phyloP scores from a whole-genome alignment of 2,329 filamentous ascomycete genomes.

The Trichoderma koningii region DNA sequence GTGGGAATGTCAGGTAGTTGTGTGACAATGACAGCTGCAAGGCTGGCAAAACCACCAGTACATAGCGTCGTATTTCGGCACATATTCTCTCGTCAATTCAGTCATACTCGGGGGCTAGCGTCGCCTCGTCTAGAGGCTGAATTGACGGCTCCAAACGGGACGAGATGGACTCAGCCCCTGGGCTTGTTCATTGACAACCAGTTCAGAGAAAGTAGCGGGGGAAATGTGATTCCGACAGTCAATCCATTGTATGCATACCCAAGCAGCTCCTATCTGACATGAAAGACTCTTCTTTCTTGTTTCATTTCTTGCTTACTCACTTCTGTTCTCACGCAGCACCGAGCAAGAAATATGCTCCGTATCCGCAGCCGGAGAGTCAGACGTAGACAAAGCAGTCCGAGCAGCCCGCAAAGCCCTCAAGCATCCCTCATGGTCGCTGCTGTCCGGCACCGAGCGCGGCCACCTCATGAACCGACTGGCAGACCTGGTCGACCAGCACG shows the following conservation, averaged over 20 bases:
- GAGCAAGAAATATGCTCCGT: constrained; percentile 72
- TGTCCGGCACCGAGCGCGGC: constrained; percentile 68
- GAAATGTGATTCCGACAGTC: constrained; percentile 64
- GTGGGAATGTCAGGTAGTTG: not conserved
- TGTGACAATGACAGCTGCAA: not conserved
- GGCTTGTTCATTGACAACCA: constrained; percentile 87
- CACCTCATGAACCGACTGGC: constrained; percentile 70
- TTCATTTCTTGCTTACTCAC: not conserved
- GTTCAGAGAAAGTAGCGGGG: constrained; percentile 68
- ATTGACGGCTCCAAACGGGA: constrained; percentile 74
- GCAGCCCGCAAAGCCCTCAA: constrained; percentile 71
- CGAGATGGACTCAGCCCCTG: constrained; percentile 68
- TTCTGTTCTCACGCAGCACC: constrained; percentile 38
- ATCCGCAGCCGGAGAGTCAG: constrained; percentile 65
- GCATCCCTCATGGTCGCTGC: constrained; percentile 65
- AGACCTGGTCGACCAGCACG: constrained; percentile 67
- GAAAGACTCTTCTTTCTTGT: constrained; percentile 23
- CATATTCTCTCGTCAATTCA: not conserved
- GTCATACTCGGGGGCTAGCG: constrained; percentile 1
- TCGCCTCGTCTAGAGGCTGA: constrained; percentile 47
- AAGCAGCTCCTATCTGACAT: too few relatives aligned
- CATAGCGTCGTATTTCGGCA: not conserved
- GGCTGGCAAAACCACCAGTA: not conserved
- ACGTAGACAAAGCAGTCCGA: constrained; percentile 69
- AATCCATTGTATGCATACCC: constrained; percentile 62